Evolutionary conservation across 352 stramenopile species (phyloP).

Genomic region (Elongisporangium senticosum): DNA sequence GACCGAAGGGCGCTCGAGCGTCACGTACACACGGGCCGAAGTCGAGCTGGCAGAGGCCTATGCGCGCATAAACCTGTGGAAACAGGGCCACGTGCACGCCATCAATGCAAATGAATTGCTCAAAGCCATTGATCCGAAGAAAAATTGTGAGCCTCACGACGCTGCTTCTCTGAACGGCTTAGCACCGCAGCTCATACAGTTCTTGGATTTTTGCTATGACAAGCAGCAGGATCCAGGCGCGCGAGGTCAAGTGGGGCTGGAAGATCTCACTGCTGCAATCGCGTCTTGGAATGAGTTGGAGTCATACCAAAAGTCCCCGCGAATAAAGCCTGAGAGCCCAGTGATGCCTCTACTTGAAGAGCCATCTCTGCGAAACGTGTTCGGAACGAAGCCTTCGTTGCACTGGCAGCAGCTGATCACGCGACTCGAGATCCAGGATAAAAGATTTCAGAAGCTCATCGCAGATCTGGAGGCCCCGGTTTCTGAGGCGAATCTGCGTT

Average conservation of each 20-base stretch:
- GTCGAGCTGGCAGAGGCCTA: conserved; percentile 54
- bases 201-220: conserved; percentile 23
- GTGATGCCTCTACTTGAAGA: conserved; percentile 3
- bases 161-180: neutral
- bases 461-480: conserved; percentile 19
- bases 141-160: neutral
- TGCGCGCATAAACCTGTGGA: conserved; percentile 56
- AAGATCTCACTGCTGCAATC: neutral
- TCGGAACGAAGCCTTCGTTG: conserved; percentile 21
- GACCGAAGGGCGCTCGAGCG: conserved; percentile 25
- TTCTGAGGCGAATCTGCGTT: conserved; percentile 10
- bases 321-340: neutral
- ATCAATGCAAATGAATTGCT: conserved; percentile 31
- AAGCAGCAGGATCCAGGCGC: conserved; percentile 14
- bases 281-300: neutral
- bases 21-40: conserved; percentile 37
- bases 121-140: conserved; percentile 14
- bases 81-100: conserved; percentile 51
- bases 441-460: conserved; percentile 31
- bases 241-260: conserved; percentile 13
- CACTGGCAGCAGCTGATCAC: conserved; percentile 67
- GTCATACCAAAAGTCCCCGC: neutral
- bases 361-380: conserved; percentile 3
- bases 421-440: conserved; percentile 27
- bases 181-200: neutral